Percentiles rank a stretch among this genome's conserved stretches.
Conservation (phyloP, 164 flowering plant species). For the Akebia trifoliata region DNA sequence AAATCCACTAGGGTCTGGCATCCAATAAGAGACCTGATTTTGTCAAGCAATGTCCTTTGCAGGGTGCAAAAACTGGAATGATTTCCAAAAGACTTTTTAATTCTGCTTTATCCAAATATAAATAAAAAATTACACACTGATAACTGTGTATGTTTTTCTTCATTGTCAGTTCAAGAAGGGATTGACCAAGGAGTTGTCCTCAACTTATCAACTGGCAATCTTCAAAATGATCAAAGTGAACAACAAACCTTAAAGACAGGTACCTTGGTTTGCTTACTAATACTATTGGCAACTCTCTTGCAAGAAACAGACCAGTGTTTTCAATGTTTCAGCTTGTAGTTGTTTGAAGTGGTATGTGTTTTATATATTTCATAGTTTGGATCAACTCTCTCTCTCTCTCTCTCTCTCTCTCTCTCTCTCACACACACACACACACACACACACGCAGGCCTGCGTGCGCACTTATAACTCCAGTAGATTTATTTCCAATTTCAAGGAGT, state of each 20-base stretch:
- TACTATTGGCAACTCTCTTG: no score
- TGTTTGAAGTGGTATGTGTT: neutral
- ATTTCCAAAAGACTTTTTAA: neutral
- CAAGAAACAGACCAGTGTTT: no score
- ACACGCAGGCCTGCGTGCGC: no score
- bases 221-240: slow-evolving; percentile 20
- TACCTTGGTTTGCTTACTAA: slow-evolving; percentile 8
- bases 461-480: no score
- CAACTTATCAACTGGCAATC: slow-evolving; percentile 15
- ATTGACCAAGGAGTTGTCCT: slow-evolving; percentile 7
- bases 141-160: neutral
- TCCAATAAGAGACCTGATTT: no score
- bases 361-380: neutral
- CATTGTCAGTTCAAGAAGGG: slow-evolving; percentile 16
- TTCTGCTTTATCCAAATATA: neutral
- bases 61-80: neutral
- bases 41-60: neutral
- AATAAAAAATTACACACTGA: neutral
- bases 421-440: no score
- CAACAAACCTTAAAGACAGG: slow-evolving; percentile 26
- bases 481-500: neutral
- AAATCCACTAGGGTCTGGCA: no score
- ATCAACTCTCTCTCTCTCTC: neutral
- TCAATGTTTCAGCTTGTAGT: neutral
- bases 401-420: no score